phyloP scores from a whole-genome alignment of 306 rosid species.

The Pyrus betulifolia region DNA sequence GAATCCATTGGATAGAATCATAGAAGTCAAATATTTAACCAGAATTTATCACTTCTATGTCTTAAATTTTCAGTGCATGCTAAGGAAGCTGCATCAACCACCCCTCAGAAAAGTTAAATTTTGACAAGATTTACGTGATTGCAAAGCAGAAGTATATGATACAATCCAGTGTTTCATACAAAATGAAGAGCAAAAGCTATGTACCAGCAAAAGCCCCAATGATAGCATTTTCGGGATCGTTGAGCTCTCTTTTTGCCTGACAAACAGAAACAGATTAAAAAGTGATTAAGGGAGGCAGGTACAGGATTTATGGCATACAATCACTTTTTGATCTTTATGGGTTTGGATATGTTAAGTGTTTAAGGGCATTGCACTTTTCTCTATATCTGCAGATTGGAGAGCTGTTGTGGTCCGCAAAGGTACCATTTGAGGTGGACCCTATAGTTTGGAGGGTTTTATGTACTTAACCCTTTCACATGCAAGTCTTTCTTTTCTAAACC shows the following conservation, averaged over 20 bases:
- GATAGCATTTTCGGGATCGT: constrained; percentile 85
- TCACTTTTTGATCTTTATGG: neutral
- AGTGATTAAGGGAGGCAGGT: neutral
- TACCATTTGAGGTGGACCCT: too few species aligned
- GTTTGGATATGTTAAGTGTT: neutral
- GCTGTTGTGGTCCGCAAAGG: neutral
- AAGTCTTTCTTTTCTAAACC: too few species aligned
- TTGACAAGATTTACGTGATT: neutral
- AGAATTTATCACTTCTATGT: neutral
- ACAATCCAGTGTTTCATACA: neutral
- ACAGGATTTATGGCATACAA: neutral
- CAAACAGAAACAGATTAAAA: constrained; percentile 22
- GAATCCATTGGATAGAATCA: too few species aligned
- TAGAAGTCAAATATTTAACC: neutral
- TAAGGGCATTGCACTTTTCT: neutral
- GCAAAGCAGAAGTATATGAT: neutral
- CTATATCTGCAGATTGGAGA: neutral
- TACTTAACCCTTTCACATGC: too few species aligned
- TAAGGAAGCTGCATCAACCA: neutral
- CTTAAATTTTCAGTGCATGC: neutral
- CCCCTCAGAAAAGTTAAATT: neutral
- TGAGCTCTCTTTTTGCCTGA: constrained; percentile 73
- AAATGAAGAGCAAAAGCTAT: neutral
- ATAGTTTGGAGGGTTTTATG: too few species aligned
- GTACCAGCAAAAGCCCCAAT: constrained; percentile 97